Base-by-base conservation (phyloP, 768 basidiomycete genomes). In the Sporobolomyces phaffii region DNA sequence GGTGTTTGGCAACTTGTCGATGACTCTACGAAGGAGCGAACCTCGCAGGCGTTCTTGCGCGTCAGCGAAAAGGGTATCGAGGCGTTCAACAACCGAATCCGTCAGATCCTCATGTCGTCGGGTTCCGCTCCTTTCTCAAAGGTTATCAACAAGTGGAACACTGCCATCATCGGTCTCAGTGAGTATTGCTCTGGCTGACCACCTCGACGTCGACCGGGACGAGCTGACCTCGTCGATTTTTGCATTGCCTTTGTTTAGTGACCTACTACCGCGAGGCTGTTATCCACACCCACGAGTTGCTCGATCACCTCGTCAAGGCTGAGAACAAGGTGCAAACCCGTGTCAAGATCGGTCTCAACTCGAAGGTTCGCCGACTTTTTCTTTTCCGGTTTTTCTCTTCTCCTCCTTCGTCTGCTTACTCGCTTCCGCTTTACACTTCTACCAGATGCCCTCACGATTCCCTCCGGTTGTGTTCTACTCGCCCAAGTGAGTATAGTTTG, bases 71-170 rank as follows among this genome's bases (percentile, higher is more conserved):
- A 22, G 72, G 88, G 88, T 70, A 89, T 97, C 36, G 91, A 96
- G 75, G 87, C 31, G 75, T 99, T 99, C 83, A 94, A 93, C 80
- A 99, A 99, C 78, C 85, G 94, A 50, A 94, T 98, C 71, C 84
- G 94, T 60, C 56, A 80, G 72, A 91, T 99, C 17, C 79, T 99
- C 67, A 99, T 99, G 96, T 91, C 91, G 74, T 98, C 96, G 1
- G 96, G 96, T 51, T 92, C 91, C 0, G 94, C 96, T 0, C 97
- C 96, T 0, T 99, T 97, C 84, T 91, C 90, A 64, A 99, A 99
- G 83, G 94, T 99, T 72, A 90, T 97, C 75, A 93, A 92, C 80
- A 93, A 93, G 80, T 94, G 91, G 91, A 93, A 92, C 77, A 94
- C 91, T 5, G 89, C 90, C 22, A 83, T 96, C 60, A 96, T 94